Evolutionary conservation across 176 grass and related monocot genomes (phyloP).

Genomic region (Juncus effusus): DNA sequence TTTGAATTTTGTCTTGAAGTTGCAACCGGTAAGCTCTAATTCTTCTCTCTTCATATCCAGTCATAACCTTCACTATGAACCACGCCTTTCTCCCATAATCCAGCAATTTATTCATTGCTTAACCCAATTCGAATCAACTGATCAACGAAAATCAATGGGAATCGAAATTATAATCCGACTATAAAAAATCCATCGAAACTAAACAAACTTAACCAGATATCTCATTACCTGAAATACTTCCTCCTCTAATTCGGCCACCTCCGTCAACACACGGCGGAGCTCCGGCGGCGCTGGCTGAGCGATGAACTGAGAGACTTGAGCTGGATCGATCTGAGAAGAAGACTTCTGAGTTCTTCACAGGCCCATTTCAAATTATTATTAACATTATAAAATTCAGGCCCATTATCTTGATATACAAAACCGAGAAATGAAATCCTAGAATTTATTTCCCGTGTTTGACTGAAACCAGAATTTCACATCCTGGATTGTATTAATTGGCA

Average conservation of each 20-base stretch:
- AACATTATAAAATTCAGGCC: no score
- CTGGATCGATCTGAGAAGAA: background rate
- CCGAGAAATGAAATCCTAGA: no score
- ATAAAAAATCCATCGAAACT: background rate
- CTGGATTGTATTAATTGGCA: no score
- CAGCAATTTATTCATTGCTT: slow-evolving; percentile 63
- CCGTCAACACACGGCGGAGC: background rate
- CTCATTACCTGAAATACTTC: background rate
- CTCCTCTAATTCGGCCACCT: background rate
- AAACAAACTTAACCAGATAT: background rate
- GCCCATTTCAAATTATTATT: no score
- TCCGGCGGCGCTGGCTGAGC: background rate
- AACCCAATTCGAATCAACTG: background rate
- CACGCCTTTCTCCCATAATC: slow-evolving; percentile 75
- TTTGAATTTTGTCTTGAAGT: slow-evolving; percentile 60
- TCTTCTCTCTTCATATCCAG: slow-evolving; percentile 83
- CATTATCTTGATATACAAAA: no score
- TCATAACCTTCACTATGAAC: slow-evolving; percentile 75
- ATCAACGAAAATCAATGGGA: background rate
- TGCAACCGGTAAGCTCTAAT: slow-evolving; percentile 78
- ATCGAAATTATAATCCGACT: background rate
- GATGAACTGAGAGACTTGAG: slow-evolving; percentile 4
- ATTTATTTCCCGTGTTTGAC: no score
- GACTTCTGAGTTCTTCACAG: no score
- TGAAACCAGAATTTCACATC: no score